phyloP scores from a whole-genome alignment of 768 basidiomycete species.

The Serpula lacrymans region DNA sequence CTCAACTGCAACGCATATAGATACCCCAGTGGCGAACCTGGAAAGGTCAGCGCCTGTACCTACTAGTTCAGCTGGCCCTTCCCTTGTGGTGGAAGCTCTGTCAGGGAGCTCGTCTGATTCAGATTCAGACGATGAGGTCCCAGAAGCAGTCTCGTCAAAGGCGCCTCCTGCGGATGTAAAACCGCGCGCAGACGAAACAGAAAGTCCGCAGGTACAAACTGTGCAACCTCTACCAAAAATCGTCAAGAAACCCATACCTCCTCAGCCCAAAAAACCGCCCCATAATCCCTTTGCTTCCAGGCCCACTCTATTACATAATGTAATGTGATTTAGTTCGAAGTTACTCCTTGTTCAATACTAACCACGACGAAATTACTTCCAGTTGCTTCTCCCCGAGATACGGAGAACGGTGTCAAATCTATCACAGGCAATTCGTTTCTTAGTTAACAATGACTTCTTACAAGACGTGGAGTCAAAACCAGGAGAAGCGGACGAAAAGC shows the following conservation, averaged over 20 bases:
- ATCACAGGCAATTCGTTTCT: slow-evolving; percentile 87
- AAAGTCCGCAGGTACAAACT: slow-evolving; percentile 5
- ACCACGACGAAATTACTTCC: slow-evolving; percentile 6
- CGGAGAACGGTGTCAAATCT: slow-evolving; percentile 86
- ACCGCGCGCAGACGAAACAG: slow-evolving; percentile 5
- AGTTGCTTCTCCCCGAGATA: slow-evolving; percentile 86
- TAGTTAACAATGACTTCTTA: slow-evolving; percentile 88
- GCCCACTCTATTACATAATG: slow-evolving; percentile 75
- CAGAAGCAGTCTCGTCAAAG: slow-evolving; percentile 62
- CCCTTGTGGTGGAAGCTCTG: slow-evolving; percentile 11
- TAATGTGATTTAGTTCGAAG: slow-evolving; percentile 23
- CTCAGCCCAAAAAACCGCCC: slow-evolving; percentile 48
- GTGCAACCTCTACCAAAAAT: slow-evolving; percentile 5
- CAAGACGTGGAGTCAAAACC: slow-evolving; percentile 74
- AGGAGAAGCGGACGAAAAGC: slow-evolving; percentile 64
- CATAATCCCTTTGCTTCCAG: slow-evolving; percentile 66
- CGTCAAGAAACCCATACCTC: slow-evolving; percentile 20
- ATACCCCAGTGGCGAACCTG: background rate
- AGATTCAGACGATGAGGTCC: slow-evolving; percentile 41
- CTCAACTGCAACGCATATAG: slow-evolving; percentile 2
- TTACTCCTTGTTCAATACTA: slow-evolving; percentile 4
- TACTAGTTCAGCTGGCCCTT: background rate
- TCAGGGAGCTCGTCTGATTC: slow-evolving; percentile 25
- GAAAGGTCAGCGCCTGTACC: background rate
- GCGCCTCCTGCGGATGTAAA: slow-evolving; percentile 12